Evolutionary conservation across 192 early-diverging fungal genomes (phyloP).

Genomic region (Rhizophagus clarus): DNA sequence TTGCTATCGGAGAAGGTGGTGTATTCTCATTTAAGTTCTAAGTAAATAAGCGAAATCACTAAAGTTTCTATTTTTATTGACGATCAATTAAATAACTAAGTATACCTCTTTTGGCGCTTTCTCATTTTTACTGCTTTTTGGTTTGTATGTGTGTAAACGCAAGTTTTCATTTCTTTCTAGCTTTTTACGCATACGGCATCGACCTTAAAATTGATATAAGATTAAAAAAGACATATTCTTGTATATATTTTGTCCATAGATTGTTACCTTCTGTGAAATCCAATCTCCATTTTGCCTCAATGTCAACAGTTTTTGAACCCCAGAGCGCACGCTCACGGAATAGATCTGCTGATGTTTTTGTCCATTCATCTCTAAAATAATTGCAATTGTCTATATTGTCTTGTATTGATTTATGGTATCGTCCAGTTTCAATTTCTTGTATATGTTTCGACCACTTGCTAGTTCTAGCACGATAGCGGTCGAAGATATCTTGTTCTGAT

Average conservation of each 20-base stretch:
- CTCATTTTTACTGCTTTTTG: slow-evolving; percentile 45
- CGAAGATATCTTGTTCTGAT: slow-evolving; percentile 50
- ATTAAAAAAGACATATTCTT: not conserved
- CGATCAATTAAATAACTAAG: not conserved
- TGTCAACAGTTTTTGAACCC: slow-evolving; percentile 46
- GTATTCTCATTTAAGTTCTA: slow-evolving; percentile 1
- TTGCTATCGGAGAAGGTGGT: not conserved
- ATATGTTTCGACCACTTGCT: slow-evolving; percentile 55
- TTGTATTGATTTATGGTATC: slow-evolving; percentile 59
- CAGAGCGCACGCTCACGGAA: slow-evolving; percentile 64
- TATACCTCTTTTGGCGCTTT: slow-evolving; percentile 26
- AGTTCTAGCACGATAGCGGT: slow-evolving; percentile 57
- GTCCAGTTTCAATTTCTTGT: slow-evolving; percentile 57
- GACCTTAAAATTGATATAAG: slow-evolving; percentile 28
- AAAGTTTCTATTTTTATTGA: not conserved
- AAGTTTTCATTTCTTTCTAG: slow-evolving; percentile 43
- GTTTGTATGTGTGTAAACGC: slow-evolving; percentile 39
- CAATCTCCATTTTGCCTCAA: slow-evolving; percentile 47
- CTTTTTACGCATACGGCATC: slow-evolving; percentile 56
- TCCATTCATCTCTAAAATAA: slow-evolving; percentile 64
- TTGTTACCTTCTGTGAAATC: slow-evolving; percentile 58
- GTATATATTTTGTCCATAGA: not conserved
- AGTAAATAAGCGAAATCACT: not conserved
- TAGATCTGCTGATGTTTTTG: slow-evolving; percentile 51
- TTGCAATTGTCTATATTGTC: slow-evolving; percentile 61